A percentile compares a stretch with the other conserved stretches of the same genome.
Evolutionary conservation across 768 basidiomycete genomes (phyloP).

Genomic region (Cystofilobasidium macerans): DNA sequence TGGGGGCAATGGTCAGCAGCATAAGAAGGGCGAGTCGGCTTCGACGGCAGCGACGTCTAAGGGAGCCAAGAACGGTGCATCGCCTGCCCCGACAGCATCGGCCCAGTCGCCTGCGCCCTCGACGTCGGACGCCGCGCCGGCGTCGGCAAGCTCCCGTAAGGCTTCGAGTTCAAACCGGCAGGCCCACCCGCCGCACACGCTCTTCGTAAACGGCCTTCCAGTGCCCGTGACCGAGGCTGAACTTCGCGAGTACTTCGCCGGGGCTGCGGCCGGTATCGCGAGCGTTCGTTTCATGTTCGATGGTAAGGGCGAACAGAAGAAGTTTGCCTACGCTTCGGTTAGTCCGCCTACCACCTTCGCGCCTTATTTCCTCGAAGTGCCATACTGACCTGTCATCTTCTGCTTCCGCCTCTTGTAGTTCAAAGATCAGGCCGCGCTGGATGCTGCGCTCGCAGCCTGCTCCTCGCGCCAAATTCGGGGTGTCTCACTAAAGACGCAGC

Average conservation of each 20-base stretch:
- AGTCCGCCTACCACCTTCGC: background rate
- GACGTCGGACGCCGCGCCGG: conserved; percentile 14
- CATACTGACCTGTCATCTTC: background rate
- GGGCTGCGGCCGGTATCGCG: conserved; percentile 48
- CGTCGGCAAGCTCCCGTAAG: background rate
- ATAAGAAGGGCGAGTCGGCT: background rate
- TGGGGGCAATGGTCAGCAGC: background rate
- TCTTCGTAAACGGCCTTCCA: conserved; percentile 61
- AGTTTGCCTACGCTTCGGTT: conserved; percentile 17
- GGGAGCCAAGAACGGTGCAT: background rate
- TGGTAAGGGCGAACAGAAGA: conserved; percentile 7
- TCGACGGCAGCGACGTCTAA: background rate
- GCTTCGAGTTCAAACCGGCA: too few relatives aligned
- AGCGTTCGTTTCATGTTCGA: conserved; percentile 16
- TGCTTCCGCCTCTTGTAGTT: background rate
- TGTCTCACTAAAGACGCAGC: background rate
- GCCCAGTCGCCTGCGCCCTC: conserved; percentile 28
- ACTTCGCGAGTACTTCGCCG: conserved; percentile 64
- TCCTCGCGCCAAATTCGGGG: background rate
- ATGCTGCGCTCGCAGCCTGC: conserved; percentile 3
- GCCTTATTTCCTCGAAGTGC: background rate
- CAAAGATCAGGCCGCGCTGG: conserved; percentile 11
- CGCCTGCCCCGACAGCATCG: conserved; percentile 23
- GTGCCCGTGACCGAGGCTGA: conserved; percentile 51
- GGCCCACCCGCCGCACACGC: conserved; percentile 40